Base-by-base conservation (phyloP, 1,284 basidiomycete genomes). In the Melampsora larici-populina region DNA sequence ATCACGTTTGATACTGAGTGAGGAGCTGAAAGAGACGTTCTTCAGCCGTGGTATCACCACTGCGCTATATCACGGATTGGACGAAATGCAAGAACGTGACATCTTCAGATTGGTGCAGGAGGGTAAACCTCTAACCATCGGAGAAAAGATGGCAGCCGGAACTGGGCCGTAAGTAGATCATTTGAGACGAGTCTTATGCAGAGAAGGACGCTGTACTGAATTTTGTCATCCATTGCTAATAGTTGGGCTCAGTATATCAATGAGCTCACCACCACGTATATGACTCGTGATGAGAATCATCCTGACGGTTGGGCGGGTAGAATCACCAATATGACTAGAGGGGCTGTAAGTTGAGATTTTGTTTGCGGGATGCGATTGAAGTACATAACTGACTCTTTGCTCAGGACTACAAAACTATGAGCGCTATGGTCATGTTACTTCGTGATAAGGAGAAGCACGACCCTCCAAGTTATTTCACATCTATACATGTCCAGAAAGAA, bases 71-170 rank as follows among this genome's bases (percentile, higher is more conserved):
- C n/a, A 40, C 24, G 36, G 58, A 33, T 68, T 78, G 1, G 51
- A 58, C n/a, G 76, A 78, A 40, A 26, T 71, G 11, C 62, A 78
- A 78, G 76, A 78, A 63, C 68, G 76, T 13, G 76, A 78, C 48
- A 78, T 78, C n/a, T 78, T 78, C 48, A 51, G 76, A 48, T 60
- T 78, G 48, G 76, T 78, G 21, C 76, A 78, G 69, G 76, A 78
- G 49, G 76, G 76, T 2, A 70, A 66, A 67, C 76, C 76, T 31
- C 21, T 78, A 18, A 65, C 76, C 0, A 49, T 62, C 21, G 76
- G 76, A 21, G 76, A 78, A 65, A 78, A 78, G 29, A 70, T 78
- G 76, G 68, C 70, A 15, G 76, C 76, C n/a, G 69, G 46, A 51
- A 18, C 67, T 18, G 76, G 76, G 11, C 48, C 62, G 76, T 78